phyloP scores from a whole-genome alignment of 1,284 basidiomycete species.

The Boletellus sp. region DNA sequence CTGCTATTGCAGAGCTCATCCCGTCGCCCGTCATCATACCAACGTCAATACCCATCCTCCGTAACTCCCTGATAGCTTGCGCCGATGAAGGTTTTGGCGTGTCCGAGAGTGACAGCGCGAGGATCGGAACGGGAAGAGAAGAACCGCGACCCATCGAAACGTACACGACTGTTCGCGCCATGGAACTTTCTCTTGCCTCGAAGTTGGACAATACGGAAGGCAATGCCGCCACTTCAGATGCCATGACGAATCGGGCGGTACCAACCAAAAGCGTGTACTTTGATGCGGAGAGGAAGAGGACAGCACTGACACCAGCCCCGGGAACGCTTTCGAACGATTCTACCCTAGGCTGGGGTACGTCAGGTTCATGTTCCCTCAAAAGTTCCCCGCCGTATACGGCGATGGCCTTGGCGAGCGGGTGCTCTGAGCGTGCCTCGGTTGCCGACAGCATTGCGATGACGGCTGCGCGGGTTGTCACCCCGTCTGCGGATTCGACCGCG shows the following conservation, averaged over 20 bases:
- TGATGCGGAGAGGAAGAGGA: constrained; percentile 46
- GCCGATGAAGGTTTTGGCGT: constrained; percentile 78
- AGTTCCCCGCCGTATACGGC: constrained; percentile 76
- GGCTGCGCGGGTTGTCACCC: constrained; percentile 54
- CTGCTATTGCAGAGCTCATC: constrained; percentile 75
- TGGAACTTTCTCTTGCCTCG: constrained; percentile 59
- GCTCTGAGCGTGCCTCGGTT: constrained; percentile 90
- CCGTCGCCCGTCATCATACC: constrained; percentile 91
- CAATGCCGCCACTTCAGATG: constrained; percentile 47
- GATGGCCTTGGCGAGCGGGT: constrained; percentile 92
- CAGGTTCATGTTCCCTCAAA: constrained; percentile 41
- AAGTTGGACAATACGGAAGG: constrained; percentile 61
- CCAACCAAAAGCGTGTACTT: constrained; percentile 70
- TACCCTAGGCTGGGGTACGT: constrained; percentile 41
- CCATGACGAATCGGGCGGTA: constrained; percentile 65
- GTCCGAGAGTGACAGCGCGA: constrained; percentile 81
- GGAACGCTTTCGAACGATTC: constrained; percentile 83
- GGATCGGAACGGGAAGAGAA: constrained; percentile 46
- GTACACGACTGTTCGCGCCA: constrained; percentile 84
- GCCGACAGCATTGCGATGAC: constrained; percentile 81
- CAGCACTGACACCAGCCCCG: constrained; percentile 83
- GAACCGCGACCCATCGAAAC: constrained; percentile 55
- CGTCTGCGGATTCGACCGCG: constrained; percentile 55
- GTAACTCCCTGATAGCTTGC: constrained; percentile 76
- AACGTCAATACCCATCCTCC: constrained; percentile 86